Evolutionary conservation across 768 basidiomycete genomes (phyloP), one percentile per base, ranked within the genome.

Genomic region (Exsudoporus frostii): DNA sequence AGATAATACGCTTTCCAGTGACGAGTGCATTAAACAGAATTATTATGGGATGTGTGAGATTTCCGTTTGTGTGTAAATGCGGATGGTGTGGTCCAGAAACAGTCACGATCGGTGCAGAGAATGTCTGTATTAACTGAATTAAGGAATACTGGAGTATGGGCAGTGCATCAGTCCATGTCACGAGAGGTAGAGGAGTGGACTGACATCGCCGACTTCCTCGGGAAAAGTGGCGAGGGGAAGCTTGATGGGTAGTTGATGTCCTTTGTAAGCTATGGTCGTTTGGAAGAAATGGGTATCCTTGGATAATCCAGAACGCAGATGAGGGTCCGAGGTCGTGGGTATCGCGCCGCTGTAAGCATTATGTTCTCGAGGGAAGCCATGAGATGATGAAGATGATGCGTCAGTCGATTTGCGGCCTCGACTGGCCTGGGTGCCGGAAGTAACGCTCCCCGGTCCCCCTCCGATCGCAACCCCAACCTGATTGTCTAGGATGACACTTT

Each of bases 221-320:
- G 90, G 81, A 67, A 97, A 98, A 2, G 87, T 89, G 19, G 84
- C 82, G 42, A 97, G 72, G 1, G 97, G 97, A 69, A 98, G 83
- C 63, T 92, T 88, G 65, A 98, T 92, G 14, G 94, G 95, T 29
- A 98, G 70, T 27, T 82, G 81, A 56, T 93, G 85, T 50, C 86
- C 86, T 68, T 86, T 88, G 72, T 94, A 96, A 14, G 77, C 81
- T 50, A 96, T 88, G 11, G 80, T 79, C 1, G 95, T 91, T 64
- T 94, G 86, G 72, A 84, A 98, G 66, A 90, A 96, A 67, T 98
- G 95, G 34, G 95, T 98, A 77, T 99, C 96, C 62, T 91, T 92
- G 44, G 78, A 76, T 59, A 78, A 58, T 27, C 76, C 76, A 52
- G 77, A 71, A 45, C 83, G 75, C 39, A 73, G 53, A 46, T 79